Conservation (phyloP, 106 monocot genomes). For the Dioscorea alata region DNA sequence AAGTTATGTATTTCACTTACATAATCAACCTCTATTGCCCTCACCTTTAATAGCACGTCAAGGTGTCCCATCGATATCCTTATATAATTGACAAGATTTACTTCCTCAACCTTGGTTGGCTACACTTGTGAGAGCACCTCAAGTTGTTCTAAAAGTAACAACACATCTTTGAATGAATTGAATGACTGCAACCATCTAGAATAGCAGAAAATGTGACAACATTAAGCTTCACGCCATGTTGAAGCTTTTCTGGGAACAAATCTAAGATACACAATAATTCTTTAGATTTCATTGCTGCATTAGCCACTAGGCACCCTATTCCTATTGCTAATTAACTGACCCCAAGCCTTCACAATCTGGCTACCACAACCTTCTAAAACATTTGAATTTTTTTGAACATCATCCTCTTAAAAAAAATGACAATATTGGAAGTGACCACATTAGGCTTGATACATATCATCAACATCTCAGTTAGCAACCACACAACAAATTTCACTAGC, state of each 20-base stretch:
- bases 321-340: conserved; percentile 38
- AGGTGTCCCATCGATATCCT: too few relatives aligned
- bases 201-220: conserved; percentile 98
- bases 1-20: too few relatives aligned
- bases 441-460: conserved; percentile 74
- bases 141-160: conserved; percentile 76
- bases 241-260: conserved; percentile 78
- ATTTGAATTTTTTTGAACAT: background rate
- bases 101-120: too few relatives aligned
- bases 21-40: too few relatives aligned
- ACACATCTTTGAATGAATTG: conserved; percentile 89
- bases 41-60: too few relatives aligned
- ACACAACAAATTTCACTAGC: conserved; percentile 71
- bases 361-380: conserved; percentile 13
- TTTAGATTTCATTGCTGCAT: conserved; percentile 50
- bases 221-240: conserved; percentile 81
- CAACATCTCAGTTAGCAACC: conserved; percentile 87
- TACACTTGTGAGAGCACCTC: too few relatives aligned
- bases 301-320: conserved; percentile 16
- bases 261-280: conserved; percentile 83
- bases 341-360: conserved; percentile 22
- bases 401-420: conserved; percentile 48
- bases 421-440: conserved; percentile 91
- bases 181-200: conserved; percentile 97
- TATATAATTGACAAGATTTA: too few relatives aligned